Evolutionary conservation across 2,329 filamentous ascomycete species (phyloP), one percentile per base, ranked within the genome.

Genomic region (Botrytis fabae): DNA sequence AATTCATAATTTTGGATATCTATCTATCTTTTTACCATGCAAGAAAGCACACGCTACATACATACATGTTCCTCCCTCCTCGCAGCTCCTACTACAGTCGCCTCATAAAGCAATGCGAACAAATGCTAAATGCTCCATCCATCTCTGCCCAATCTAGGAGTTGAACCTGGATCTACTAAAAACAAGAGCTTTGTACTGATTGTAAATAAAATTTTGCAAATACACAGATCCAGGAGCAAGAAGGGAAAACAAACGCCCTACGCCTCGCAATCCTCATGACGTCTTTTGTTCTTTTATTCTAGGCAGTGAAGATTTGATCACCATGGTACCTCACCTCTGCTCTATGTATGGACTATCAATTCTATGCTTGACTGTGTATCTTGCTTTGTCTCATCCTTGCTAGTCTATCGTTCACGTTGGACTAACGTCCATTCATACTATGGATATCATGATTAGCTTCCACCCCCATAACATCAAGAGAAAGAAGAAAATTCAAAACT

Each of bases 341-440:
- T 57, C 48, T 69, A 42, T 69, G n/a, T 32, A 57, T 69, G 51
- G 35, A 40, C 51, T 59, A 57, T 69, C 35, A 57, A 44, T 69
- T 69, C 46, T 69, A 69, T 69, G 32, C 35, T 32, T 57, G n/a
- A 20, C 38, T 14, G 9, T 57, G n/a, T 42, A 57, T 42, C 28
- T 57, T 42, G 35, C 48, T 38, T 35, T 38, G 63, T 32, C 44
- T 14, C 18, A 25, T 4, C 22, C 40, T 68, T 42, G 35, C n/a
- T 57, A 57, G 8, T 22, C 60, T 69, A 72, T 68, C 70, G 63
- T 42, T 90, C 88, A 76, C 85, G 83, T 76, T 86, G 86, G n/a
- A 87, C 83, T 77, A 90, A 82, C 75, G 86, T 75, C 78, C 78
- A 79, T 76, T 79, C 76, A 73, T 78, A 80, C 79, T 80, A 69